These are phyloP conservation scores for Alternaria atra DNA, from an alignment of 2,329 filamentous ascomycete genomes.

Conservation along the genomic window DNA sequence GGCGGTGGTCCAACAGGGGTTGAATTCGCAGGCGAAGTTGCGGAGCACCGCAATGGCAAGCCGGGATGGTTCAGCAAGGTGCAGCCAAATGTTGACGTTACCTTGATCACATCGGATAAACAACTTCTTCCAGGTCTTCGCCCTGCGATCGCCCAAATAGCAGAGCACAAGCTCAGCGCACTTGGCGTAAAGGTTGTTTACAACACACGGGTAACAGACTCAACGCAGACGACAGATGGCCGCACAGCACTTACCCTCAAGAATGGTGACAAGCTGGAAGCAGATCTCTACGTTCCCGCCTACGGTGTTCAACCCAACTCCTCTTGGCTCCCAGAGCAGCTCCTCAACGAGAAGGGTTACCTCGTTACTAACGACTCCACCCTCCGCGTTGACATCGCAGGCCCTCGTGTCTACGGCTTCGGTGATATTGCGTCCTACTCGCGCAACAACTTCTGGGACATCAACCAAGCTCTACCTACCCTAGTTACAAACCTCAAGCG, in stretches of 20 bases:
- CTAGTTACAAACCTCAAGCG: slow-evolving; percentile 57
- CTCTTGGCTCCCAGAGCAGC: slow-evolving; percentile 58
- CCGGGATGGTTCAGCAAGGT: slow-evolving; percentile 51
- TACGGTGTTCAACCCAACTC: slow-evolving; percentile 63
- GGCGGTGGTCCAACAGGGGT: slow-evolving; percentile 61
- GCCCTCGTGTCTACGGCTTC: slow-evolving; percentile 58
- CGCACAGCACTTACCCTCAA: slow-evolving; percentile 51
- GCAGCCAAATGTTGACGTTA: slow-evolving; percentile 51
- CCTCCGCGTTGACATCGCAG: slow-evolving; percentile 57
- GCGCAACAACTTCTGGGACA: slow-evolving; percentile 54
- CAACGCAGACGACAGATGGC: slow-evolving; percentile 38
- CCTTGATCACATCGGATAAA: slow-evolving; percentile 54
- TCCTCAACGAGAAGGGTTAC: slow-evolving; percentile 58
- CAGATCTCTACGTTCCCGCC: slow-evolving; percentile 64
- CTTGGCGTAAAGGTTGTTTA: slow-evolving; percentile 59
- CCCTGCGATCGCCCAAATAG: slow-evolving; percentile 51
- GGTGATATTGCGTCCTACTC: slow-evolving; percentile 59
- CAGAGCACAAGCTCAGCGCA: slow-evolving; percentile 57
- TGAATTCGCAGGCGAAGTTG: slow-evolving; percentile 61
- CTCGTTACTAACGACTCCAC: slow-evolving; percentile 59
- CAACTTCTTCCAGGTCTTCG: slow-evolving; percentile 56
- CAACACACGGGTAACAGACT: slow-evolving; percentile 46
- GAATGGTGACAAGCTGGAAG: slow-evolving; percentile 58
- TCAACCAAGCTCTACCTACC: slow-evolving; percentile 52
- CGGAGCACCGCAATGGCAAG: slow-evolving; percentile 52